phyloP scores from a whole-genome alignment of 192 early-diverging fungal genomes.

The Backusella morwellensis region DNA sequence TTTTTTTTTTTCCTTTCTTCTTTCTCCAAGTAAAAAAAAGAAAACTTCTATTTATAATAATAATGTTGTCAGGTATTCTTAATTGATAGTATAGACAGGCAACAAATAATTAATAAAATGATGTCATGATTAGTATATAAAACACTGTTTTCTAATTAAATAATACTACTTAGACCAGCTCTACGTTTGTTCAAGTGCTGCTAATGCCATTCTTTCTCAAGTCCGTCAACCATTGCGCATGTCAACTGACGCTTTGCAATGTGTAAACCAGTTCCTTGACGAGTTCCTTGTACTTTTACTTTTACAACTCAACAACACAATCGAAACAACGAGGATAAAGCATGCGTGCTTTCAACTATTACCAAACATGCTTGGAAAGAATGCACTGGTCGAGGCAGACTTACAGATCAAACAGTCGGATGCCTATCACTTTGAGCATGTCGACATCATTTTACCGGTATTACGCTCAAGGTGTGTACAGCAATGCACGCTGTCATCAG shows the following conservation, averaged over 20 bases:
- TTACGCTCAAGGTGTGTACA: conserved; percentile 50
- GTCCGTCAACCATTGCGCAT: conserved; percentile 47
- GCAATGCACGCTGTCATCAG: conserved; percentile 48
- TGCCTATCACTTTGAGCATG: conserved; percentile 37
- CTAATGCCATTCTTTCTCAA: conserved; percentile 58
- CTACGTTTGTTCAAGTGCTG: conserved; percentile 58
- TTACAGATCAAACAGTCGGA: conserved; percentile 54
- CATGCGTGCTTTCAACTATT: conserved; percentile 41
- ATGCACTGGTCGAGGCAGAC: conserved; percentile 58
- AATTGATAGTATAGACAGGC: not conserved
- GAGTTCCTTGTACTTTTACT: conserved; percentile 51
- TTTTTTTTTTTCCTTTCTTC: not conserved
- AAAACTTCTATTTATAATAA: not conserved
- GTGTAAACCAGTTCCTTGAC: conserved; percentile 56
- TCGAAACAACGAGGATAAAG: conserved; percentile 30
- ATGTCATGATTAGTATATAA: too few species aligned
- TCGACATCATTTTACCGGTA: conserved; percentile 39
- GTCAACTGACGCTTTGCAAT: conserved; percentile 52
- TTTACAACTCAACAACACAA: not conserved
- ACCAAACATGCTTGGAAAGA: conserved; percentile 55
- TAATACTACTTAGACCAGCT: conserved; percentile 33
- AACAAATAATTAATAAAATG: too few species aligned
- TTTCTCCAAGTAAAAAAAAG: not conserved
- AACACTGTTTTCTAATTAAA: too few species aligned
- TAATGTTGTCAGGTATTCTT: not conserved